Evolutionary conservation across 2,329 filamentous ascomycete genomes (phyloP).

Genomic region (Diaporthe caulivora): DNA sequence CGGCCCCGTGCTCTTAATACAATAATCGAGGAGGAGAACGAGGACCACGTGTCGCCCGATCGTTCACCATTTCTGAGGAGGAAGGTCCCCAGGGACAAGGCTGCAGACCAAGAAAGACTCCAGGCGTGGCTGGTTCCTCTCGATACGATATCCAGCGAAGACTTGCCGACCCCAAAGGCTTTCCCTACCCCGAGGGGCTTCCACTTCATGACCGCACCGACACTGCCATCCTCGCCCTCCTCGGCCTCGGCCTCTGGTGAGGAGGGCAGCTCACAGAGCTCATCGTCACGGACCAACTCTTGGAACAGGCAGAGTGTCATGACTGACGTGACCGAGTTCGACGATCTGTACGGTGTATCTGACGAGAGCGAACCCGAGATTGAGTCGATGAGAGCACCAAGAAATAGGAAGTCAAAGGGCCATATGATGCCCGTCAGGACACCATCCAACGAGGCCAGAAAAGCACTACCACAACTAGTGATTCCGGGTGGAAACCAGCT

Average conservation of each 20-base stretch:
- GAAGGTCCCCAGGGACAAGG: conserved; percentile 44
- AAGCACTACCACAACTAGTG: conserved; percentile 61
- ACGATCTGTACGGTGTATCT: conserved; percentile 89
- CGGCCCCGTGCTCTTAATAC: conserved; percentile 70
- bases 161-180: conserved; percentile 57
- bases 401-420: conserved; percentile 48
- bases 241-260: conserved; percentile 61
- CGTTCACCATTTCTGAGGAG: conserved; percentile 46
- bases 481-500: conserved; percentile 56
- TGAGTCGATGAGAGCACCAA: conserved; percentile 58
- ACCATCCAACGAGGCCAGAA: conserved; percentile 51
- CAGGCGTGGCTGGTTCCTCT: conserved; percentile 70
- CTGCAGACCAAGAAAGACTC: conserved; percentile 59
- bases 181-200: conserved; percentile 80
- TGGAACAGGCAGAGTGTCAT: conserved; percentile 74
- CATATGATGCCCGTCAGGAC: conserved; percentile 39
- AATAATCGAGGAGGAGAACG: conserved; percentile 71
- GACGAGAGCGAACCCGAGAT: conserved; percentile 71
- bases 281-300: conserved; percentile 66
- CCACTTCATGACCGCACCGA: conserved; percentile 73
- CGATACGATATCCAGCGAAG: conserved; percentile 49
- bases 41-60: conserved; percentile 47
- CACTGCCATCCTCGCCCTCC: conserved; percentile 72
- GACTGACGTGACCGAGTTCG: conserved; percentile 80
- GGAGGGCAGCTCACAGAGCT: conserved; percentile 53